Base-by-base conservation (phyloP, 148 eudicot species). In the Rhododendron simsii region DNA sequence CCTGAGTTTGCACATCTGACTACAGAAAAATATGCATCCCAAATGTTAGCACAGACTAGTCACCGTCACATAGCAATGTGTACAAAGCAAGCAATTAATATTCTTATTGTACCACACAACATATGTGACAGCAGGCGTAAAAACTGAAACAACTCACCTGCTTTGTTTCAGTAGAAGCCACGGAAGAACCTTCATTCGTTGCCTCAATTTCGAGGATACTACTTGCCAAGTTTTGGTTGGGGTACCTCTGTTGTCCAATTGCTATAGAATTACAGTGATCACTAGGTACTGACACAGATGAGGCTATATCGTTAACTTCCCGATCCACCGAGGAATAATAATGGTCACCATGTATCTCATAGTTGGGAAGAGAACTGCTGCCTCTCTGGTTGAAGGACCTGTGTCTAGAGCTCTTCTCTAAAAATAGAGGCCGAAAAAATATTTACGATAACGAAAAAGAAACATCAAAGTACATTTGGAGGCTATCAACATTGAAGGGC, bases 1-100 rank as follows among this genome's bases (percentile, higher is more conserved):
- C 90, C 87, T 96, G 94, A 82, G 87, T 88, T 87, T 92, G 89
- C 89, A 90, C 83, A 82, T 89, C 90, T 44, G 91, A 89, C 96
- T 94, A 93, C 90, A 84, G 80, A 84, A 78, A 83, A 33, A 87
- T 45, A 69, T 5, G 30, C 39, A 78, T 59, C 39, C 80, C 50
- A 37, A 41, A 37, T 4, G 59, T 81, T 81, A 26, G 83, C 28
- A 77, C 26, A 48, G 11, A 21, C 12, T 63, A 33, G 28, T 47
- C 74, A 37, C 28, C 45, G 26, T 71, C 82, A 20, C 53, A 45
- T 23, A 18, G 51, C 30, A 51, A 35, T 84, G 44, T 33, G 67
- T 50, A 51, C 20, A 50, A 23, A 44, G 21, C 47, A 50, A 48
- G 59, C 35, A 30, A 73, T 73, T 11, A 20, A 48, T 13, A 30